Evolutionary conservation across 208 protist genomes (phyloP), one percentile per base, ranked within the genome.

Genomic region (Leptomonas seymouri): DNA sequence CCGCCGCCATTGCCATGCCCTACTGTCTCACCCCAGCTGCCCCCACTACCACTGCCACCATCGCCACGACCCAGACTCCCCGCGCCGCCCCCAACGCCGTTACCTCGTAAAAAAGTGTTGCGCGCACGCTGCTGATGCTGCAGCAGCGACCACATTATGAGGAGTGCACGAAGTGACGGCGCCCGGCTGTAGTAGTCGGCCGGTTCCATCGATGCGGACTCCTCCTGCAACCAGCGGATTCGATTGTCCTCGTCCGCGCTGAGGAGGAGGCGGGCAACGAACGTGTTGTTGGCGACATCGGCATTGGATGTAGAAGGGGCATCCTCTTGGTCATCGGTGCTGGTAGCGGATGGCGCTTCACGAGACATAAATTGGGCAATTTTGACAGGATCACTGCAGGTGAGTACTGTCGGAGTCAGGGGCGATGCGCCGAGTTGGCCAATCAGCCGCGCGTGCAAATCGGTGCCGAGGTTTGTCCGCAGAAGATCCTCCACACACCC

Each of bases 171-270:
- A 21, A 95, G 85, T 1, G 90, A 91, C 18, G 85, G 85, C 18
- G 86, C 79, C 49, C 90, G 81, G 46, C 75, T 65, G 81, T 89
- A 87, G 76, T 72, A 82, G 62, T 71, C 71, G 41, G 31, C 66
- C n/a, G 69, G 31, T 44, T 55, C 50, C 30, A 84, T 60, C 39
- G 78, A 55, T 3, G 51, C 62, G 3, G 69, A 76, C 72, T 94
- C 89, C 78, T 95, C 86, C 54, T 73, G 69, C 34, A 95, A 60
- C 87, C 90, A 95, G 50, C 81, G 80, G 36, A 95, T 67, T 27
- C 85, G 83, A 51, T 88, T 85, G n/a, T 84, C 81, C 71, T 95
- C 90, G 18, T 95, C 90, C 3, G 76, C 71, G 25, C 74, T 85
- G 23, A 95, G 77, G 39, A 95, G 65, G 20, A 85, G 51, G 12